A percentile compares a stretch with the other conserved stretches of the same genome.
Conservation (phyloP, 129 eudicot genomes). For the Flaveria bidentis region DNA sequence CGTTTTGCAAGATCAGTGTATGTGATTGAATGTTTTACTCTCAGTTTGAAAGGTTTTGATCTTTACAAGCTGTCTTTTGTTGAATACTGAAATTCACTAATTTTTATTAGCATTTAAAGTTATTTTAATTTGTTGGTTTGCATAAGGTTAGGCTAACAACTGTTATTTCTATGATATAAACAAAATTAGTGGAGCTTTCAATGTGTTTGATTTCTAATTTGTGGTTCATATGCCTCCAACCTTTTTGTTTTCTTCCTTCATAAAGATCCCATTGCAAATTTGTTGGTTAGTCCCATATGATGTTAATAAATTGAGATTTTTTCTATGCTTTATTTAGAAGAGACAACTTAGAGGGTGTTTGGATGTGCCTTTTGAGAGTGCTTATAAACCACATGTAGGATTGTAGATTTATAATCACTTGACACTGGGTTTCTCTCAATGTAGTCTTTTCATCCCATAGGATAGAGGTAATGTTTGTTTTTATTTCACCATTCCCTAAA, state of each 20-base stretch:
- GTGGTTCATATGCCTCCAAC: not conserved
- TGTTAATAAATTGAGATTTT: not conserved
- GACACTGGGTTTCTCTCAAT: too few species aligned
- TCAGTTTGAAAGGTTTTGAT: not conserved
- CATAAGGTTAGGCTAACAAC: not conserved
- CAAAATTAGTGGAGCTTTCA: slow-evolving; percentile 23
- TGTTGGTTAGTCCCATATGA: not conserved
- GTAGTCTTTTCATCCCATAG: too few species aligned
- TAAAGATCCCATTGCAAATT: not conserved
- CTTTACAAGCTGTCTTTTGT: not conserved
- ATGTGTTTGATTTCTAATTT: not conserved
- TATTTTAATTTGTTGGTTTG: not conserved
- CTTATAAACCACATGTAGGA: not conserved
- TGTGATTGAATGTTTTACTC: not conserved
- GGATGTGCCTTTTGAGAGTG: not conserved
- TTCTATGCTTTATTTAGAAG: not conserved
- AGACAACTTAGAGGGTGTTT: slow-evolving; percentile 7
- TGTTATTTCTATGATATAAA: slow-evolving; percentile 10
- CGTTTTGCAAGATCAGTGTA: not conserved
- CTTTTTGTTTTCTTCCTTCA: slow-evolving; percentile 17
- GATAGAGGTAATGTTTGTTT: too few species aligned
- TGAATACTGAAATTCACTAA: not conserved
- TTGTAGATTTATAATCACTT: not conserved
- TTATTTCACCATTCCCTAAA: too few species aligned
- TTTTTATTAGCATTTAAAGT: not conserved